A percentile compares a stretch with the other conserved stretches of the same genome.
Evolutionary conservation across 2,329 filamentous ascomycete species (phyloP).

Genomic region (Diaporthe sp.): DNA sequence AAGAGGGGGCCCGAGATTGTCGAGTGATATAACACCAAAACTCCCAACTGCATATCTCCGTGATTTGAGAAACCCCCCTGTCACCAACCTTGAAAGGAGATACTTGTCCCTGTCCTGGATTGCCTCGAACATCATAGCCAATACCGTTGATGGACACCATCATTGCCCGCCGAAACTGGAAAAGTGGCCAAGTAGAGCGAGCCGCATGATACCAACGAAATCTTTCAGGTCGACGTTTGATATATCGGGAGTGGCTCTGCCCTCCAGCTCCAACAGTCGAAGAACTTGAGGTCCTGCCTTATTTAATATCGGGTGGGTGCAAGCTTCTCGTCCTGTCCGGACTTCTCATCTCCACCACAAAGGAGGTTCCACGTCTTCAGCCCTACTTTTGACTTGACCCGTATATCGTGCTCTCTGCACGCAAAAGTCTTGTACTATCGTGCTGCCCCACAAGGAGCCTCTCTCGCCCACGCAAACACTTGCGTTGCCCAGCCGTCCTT

Average conservation of each 20-base stretch:
- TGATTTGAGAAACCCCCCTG: conserved; percentile 26
- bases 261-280: not conserved
- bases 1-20: conserved; percentile 13
- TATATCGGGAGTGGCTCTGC: conserved; percentile 31
- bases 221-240: not conserved
- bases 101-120: conserved; percentile 17
- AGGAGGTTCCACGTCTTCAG: conserved; percentile 22
- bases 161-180: conserved; percentile 30
- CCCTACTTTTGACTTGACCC: not conserved
- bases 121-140: conserved; percentile 12
- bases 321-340: not conserved
- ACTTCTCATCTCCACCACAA: conserved; percentile 28
- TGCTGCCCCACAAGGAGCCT: not conserved
- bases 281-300: not conserved
- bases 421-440: conserved; percentile 18
- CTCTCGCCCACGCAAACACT: not conserved
- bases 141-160: conserved; percentile 1
- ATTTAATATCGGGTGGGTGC: conserved; percentile 3
- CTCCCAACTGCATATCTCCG: conserved; percentile 30
- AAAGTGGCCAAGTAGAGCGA: conserved; percentile 12
- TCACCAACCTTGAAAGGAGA: conserved; percentile 19
- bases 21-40: conserved; percentile 13
- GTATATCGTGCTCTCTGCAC: not conserved
- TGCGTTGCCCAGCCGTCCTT: not conserved
- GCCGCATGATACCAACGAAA: not conserved